Base-by-base conservation (phyloP, 495 filamentous ascomycete genomes). In the Talaromyces liani region DNA sequence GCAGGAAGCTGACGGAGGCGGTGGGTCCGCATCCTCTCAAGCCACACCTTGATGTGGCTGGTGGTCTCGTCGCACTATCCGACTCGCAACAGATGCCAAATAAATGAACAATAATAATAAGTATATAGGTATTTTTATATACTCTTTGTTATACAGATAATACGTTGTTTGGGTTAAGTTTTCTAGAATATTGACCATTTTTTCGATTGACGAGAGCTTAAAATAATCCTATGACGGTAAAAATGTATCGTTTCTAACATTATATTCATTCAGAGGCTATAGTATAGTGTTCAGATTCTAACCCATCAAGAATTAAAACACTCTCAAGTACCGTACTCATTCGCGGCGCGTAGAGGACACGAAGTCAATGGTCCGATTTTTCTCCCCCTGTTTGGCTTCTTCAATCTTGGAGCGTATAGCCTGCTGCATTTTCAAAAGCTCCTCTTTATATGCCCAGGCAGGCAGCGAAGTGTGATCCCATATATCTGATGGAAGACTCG, bases 391-490 rank as follows among this genome's bases (percentile, higher is more conserved):
- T 66, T 80, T 83, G 29, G 84, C 80, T 63, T 83, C 79, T 69
- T 90, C 87, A 64, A 77, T 77, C 69, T 82, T 83, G 69, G 84
- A 85, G 25, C 75, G 74, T 22, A 84, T 74, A 47, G 82, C 78
- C 61, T 87, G 83, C 71, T 94, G 91, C 60, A 75, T 80, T 68
- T 79, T 87, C 33, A 81, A 76, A 64, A 98, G 75, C 67, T 84
- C 81, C 60, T 91, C 91, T 63, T 85, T 88, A 72, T 88, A 96
- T 4, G 89, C 90, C 75, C 82, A 87, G 2, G 75, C 74, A 0
- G 91, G 90, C 65, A 93, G 88, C 47, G 64, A 77, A 5, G 73
- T 69, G 1, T 87, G 84, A 68, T 91, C 81, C 85, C 88, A 96
- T 36, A 92, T 54, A 1, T 89, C 86, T 25, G 69, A 68, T 0